Evolutionary conservation across 176 grass and related monocot genomes (phyloP).

Genomic region (Triticum dicoccoides): DNA sequence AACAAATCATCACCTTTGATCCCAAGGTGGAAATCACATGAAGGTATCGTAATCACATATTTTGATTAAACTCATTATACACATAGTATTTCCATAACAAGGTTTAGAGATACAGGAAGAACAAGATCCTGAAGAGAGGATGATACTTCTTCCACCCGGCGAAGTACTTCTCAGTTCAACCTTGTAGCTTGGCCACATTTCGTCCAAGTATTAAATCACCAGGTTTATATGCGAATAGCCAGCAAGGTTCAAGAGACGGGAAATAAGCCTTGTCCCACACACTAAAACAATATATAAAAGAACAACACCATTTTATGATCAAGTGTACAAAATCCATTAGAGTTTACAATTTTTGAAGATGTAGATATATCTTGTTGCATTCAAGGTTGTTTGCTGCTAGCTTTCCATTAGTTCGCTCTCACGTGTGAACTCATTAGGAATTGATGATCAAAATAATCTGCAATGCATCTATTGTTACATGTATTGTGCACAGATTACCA

Average conservation of each 20-base stretch:
- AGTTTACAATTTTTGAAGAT: neutral
- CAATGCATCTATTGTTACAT: neutral
- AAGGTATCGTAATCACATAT: constrained; percentile 10
- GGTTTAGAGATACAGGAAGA: constrained; percentile 53
- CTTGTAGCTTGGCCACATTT: constrained; percentile 63
- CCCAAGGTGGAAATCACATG: neutral
- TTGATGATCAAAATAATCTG: neutral
- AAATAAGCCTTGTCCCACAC: neutral
- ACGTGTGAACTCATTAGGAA: neutral
- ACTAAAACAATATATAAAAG: neutral
- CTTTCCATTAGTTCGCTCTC: neutral
- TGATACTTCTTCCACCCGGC: constrained; percentile 66
- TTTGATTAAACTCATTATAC: constrained; percentile 26
- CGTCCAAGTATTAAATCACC: neutral
- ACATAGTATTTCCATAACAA: constrained; percentile 55
- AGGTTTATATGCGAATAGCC: neutral
- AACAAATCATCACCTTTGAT: too few species aligned
- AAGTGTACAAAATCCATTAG: neutral
- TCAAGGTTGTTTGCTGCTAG: neutral
- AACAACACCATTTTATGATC: neutral
- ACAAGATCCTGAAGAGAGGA: constrained; percentile 52
- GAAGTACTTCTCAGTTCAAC: constrained; percentile 57
- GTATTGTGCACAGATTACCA: neutral
- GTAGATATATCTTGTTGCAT: neutral
- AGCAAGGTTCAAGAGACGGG: neutral